Evolutionary conservation across 306 rosid genomes (phyloP).

Genomic region (Vigna hirtella): DNA sequence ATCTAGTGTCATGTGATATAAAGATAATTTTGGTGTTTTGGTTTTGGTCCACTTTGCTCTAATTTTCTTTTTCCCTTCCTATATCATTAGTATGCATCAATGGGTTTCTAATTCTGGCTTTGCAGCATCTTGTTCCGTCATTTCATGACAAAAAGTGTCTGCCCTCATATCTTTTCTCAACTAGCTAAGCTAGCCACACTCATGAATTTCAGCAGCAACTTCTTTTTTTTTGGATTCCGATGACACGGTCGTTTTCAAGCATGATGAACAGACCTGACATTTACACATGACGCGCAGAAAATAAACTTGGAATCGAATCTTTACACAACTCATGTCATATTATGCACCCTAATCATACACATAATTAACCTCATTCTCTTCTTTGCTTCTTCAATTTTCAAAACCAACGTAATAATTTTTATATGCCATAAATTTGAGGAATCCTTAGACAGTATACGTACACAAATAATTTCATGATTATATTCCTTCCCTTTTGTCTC

Average conservation of each 20-base stretch:
- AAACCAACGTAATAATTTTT: too few relatives aligned
- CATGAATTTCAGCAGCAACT: constrained; percentile 53
- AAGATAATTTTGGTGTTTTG: too few relatives aligned
- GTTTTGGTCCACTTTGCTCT: constrained; percentile 34
- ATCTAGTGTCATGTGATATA: not conserved
- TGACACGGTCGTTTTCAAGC: constrained; percentile 50
- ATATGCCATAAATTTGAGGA: constrained; percentile 32
- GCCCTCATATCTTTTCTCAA: constrained; percentile 33
- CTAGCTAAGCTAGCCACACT: constrained; percentile 46
- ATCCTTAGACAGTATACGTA: constrained; percentile 4
- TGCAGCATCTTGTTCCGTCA: constrained; percentile 54
- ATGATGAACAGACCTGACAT: constrained; percentile 50
- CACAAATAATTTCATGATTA: constrained; percentile 47
- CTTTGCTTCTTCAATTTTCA: too few relatives aligned
- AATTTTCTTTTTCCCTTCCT: constrained; percentile 19
- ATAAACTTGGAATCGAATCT: constrained; percentile 47
- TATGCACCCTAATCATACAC: not conserved
- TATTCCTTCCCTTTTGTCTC: constrained; percentile 39
- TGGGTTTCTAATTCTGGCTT: constrained; percentile 43
- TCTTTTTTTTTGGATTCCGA: constrained; percentile 38
- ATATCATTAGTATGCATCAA: constrained; percentile 42
- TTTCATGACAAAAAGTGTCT: constrained; percentile 48
- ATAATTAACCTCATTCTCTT: not conserved
- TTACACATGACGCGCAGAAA: constrained; percentile 43
- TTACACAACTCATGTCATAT: not conserved